phyloP scores from a whole-genome alignment of 1,284 basidiomycete species.

The Erythrobasidium hasegawianum region DNA sequence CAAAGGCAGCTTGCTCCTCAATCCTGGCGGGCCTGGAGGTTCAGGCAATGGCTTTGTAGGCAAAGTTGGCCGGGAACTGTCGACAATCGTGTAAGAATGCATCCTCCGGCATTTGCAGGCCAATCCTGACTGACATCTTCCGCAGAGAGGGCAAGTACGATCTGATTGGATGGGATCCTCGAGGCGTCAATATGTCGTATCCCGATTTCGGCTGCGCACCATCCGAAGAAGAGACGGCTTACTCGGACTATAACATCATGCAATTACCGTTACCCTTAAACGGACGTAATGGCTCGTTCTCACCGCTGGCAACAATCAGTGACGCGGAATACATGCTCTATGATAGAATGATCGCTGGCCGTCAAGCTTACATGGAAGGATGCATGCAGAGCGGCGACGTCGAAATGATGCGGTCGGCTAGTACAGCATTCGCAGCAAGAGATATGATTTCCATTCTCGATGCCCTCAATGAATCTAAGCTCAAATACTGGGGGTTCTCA shows the following conservation, averaged over 20 bases:
- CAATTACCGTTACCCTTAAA: slow-evolving; percentile 32
- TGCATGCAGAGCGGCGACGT: slow-evolving; percentile 37
- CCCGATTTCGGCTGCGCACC: slow-evolving; percentile 37
- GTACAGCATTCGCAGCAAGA: slow-evolving; percentile 41
- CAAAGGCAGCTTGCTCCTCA: slow-evolving; percentile 38
- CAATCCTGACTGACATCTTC: not conserved
- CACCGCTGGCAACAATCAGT: slow-evolving; percentile 6
- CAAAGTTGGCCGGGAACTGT: slow-evolving; percentile 19
- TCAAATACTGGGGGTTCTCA: slow-evolving; percentile 45
- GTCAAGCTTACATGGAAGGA: slow-evolving; percentile 13
- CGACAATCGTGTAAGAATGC: slow-evolving; percentile 35
- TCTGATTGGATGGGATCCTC: slow-evolving; percentile 41
- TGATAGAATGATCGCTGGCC: slow-evolving; percentile 32
- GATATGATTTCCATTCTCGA: slow-evolving; percentile 44
- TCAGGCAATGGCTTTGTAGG: slow-evolving; percentile 32
- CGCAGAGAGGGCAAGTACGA: slow-evolving; percentile 36
- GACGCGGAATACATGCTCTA: not conserved
- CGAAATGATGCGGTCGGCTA: slow-evolving; percentile 34
- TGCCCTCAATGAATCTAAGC: slow-evolving; percentile 40
- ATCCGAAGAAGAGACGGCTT: slow-evolving; percentile 22
- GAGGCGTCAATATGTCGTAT: slow-evolving; percentile 40
- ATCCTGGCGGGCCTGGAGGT: slow-evolving; percentile 43
- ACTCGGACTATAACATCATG: slow-evolving; percentile 30
- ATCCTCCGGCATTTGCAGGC: not conserved
- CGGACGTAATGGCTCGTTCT: not conserved